phyloP scores from a whole-genome alignment of 31 red algal genomes.

The Endocladia muricata region DNA sequence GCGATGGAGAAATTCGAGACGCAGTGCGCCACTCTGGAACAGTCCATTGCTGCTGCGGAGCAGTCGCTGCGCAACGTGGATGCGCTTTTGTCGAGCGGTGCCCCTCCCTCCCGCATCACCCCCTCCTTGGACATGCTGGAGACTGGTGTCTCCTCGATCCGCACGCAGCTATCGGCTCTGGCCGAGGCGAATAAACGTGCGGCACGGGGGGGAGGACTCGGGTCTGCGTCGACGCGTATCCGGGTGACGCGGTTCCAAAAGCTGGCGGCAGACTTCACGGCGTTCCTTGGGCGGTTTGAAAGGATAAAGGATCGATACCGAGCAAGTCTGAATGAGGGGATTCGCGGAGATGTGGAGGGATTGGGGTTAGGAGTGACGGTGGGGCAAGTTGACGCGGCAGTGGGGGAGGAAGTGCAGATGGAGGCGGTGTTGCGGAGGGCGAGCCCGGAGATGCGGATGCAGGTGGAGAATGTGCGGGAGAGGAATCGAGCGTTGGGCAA shows the following conservation, averaged over 20 bases:
- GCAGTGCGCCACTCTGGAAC: neutral
- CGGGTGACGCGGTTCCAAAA: conserved; percentile 52
- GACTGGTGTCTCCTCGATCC: neutral
- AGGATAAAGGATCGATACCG: conserved; percentile 44
- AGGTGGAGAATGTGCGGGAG: conserved; percentile 58
- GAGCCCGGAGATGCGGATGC: conserved; percentile 21
- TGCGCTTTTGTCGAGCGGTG: neutral
- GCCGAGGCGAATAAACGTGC: neutral
- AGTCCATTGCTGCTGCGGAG: neutral
- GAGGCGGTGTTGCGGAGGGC: conserved; percentile 25
- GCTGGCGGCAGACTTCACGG: conserved; percentile 69
- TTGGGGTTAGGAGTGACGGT: conserved; percentile 41
- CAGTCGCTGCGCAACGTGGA: neutral
- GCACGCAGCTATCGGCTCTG: conserved; percentile 1
- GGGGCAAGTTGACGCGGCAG: conserved; percentile 38
- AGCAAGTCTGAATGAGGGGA: conserved; percentile 20
- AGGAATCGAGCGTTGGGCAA: conserved; percentile 74
- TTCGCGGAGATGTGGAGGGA: conserved; percentile 45
- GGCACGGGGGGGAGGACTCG: neutral
- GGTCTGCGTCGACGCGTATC: conserved; percentile 39
- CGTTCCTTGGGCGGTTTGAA: conserved; percentile 46
- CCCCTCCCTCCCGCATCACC: neutral
- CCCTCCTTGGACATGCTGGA: neutral
- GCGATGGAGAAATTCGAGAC: neutral
- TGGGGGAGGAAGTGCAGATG: conserved; percentile 25